phyloP scores from a whole-genome alignment of 768 basidiomycete genomes.

The Termitomyces sp. region DNA sequence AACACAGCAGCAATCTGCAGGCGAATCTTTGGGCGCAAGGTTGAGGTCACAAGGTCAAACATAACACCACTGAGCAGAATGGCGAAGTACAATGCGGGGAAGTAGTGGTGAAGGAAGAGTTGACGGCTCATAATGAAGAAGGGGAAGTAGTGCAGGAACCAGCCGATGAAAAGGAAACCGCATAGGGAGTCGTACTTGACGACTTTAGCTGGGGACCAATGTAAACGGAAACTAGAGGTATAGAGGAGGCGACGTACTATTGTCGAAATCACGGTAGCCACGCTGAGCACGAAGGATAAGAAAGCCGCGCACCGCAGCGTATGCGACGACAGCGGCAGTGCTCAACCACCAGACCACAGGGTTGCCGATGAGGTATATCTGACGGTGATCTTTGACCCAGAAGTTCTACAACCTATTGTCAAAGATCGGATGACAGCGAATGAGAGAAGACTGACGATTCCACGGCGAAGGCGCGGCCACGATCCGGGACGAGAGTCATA shows the following conservation, averaged over 20 bases:
- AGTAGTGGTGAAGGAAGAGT: conserved; percentile 97
- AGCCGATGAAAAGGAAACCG: conserved; percentile 89
- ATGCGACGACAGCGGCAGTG: conserved; percentile 65
- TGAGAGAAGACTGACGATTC: conserved; percentile 67
- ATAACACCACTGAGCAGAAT: conserved; percentile 71
- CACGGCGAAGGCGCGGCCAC: conserved; percentile 90
- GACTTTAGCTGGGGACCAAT: conserved; percentile 59
- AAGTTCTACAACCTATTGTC: conserved; percentile 63
- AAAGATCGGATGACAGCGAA: conserved; percentile 1
- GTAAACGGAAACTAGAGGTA: neutral
- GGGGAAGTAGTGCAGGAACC: conserved; percentile 91
- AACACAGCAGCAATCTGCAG: conserved; percentile 79
- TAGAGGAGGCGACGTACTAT: conserved; percentile 53
- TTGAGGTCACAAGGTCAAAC: conserved; percentile 85
- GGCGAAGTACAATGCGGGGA: conserved; percentile 95
- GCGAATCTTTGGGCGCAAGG: conserved; percentile 69
- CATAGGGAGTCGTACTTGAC: conserved; percentile 90
- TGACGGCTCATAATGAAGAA: conserved; percentile 98
- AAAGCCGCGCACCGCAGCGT: conserved; percentile 67
- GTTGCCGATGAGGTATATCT: conserved; percentile 95
- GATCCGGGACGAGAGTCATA: conserved; percentile 91
- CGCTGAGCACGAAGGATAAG: conserved; percentile 87
- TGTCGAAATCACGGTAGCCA: conserved; percentile 89
- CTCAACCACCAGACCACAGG: conserved; percentile 91
- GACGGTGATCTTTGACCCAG: conserved; percentile 96